These are phyloP conservation scores for Sporothrix luriei DNA, from an alignment of 2,329 filamentous ascomycete species.

Conservation along the genomic window DNA sequence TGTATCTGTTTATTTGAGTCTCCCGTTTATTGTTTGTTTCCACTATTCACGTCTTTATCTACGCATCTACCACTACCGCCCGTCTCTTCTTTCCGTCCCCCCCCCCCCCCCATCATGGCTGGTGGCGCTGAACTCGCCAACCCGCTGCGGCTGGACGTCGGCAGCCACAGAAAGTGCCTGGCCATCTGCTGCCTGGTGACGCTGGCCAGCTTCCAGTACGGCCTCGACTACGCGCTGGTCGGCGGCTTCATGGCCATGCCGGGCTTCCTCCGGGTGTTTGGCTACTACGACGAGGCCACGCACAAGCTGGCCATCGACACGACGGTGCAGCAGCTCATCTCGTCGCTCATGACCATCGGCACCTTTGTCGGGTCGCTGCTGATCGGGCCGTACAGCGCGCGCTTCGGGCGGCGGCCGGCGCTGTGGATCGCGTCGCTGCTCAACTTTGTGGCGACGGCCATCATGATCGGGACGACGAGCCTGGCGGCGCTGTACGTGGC, in stretches of 20 bases:
- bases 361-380: slow-evolving; percentile 42
- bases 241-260: slow-evolving; percentile 45
- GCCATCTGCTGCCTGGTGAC: slow-evolving; percentile 41
- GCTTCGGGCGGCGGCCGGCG: slow-evolving; percentile 39
- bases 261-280: slow-evolving; percentile 44
- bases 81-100: not conserved
- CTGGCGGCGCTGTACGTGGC: slow-evolving; percentile 41
- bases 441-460: slow-evolving; percentile 40
- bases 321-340: slow-evolving; percentile 45
- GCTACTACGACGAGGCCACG: slow-evolving; percentile 40
- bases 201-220: slow-evolving; percentile 44
- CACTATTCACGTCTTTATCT: not conserved
- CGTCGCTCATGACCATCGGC: slow-evolving; percentile 44
- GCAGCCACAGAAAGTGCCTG: slow-evolving; percentile 41
- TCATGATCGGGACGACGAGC: slow-evolving; percentile 42
- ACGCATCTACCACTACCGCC: not conserved
- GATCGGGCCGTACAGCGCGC: slow-evolving; percentile 41
- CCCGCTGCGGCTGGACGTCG: slow-evolving; percentile 40
- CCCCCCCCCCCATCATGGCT: slow-evolving; percentile 17
- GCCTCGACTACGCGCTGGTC: slow-evolving; percentile 43
- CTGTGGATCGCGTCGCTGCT: slow-evolving; percentile 41
- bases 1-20: not conserved
- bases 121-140: slow-evolving; percentile 38
- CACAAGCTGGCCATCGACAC: slow-evolving; percentile 42
- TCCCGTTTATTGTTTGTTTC: not conserved